Base-by-base conservation (phyloP, 129 eudicot species). In the Chrysanthemum makinoi region DNA sequence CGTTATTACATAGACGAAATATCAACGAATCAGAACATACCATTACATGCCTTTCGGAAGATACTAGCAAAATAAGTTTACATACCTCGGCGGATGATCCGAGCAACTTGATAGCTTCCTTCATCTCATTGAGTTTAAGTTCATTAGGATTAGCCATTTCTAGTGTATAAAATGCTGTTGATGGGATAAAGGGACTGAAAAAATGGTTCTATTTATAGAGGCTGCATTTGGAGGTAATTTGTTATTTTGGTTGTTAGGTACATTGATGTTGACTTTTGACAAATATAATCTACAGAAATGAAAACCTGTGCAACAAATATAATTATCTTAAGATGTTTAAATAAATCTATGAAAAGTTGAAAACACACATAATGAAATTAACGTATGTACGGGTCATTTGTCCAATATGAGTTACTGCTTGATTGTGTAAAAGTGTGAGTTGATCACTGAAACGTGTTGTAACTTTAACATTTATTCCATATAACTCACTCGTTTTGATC, bases 11-110 rank as follows among this genome's bases (percentile, higher is more conserved):
- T 53, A 4, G 59, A 53, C 6, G 12, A 8, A 16, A 6, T 18
- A 4, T 53, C 12, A n/a, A n/a, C 9, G 22, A 16, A 53, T 16
- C 19, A 53, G 3, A 53, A 53, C 22, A 53, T 2, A n/a, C 8
- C 59, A 9, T 53, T n/a, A 53, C 19, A 10, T 5, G 44, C 44
- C 44, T 35, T 35, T 35, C 8, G 10, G 59, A n/a, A 53, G 10
- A 48, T 3, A 46, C 12, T 66, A 47, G 39, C 14, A 53, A 20
- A 3, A 49, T 63, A 11, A 10, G 35, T 10, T n/a, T 51, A 35
- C 13, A 66, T 79, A 87, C 94, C 83, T 70, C 81, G 10, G 76
- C 19, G 12, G 88, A 80, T 67, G 84, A 80, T 15, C 95, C 90
- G 43, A 82, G 95, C 65, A 74, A 65, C 54, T 80, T 65, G 69